Evolutionary conservation across 106 monocot genomes (phyloP).

Genomic region (Gastrodia elata): DNA sequence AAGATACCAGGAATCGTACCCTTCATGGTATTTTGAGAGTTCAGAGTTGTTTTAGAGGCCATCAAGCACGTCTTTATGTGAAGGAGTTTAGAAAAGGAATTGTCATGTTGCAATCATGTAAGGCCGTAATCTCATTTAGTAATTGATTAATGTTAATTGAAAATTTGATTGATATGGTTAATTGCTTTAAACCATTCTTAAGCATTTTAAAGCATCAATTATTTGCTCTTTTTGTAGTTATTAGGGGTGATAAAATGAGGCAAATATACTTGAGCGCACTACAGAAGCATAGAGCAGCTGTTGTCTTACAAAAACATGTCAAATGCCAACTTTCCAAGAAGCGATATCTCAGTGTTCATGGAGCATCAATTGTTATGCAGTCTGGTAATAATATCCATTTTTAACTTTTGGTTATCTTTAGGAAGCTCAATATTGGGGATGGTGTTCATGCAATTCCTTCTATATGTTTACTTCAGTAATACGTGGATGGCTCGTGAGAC

Average conservation of each 20-base stretch:
- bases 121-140: not conserved
- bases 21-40: slow-evolving; percentile 90
- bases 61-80: slow-evolving; percentile 64
- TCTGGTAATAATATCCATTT: slow-evolving; percentile 42
- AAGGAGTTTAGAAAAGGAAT: slow-evolving; percentile 47
- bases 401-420: not conserved
- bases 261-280: slow-evolving; percentile 25
- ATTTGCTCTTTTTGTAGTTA: slow-evolving; percentile 30
- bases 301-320: slow-evolving; percentile 49
- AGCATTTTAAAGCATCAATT: not conserved
- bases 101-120: slow-evolving; percentile 87
- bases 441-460: not conserved
- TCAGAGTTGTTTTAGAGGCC: slow-evolving; percentile 86
- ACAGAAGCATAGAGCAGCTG: slow-evolving; percentile 51
- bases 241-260: slow-evolving; percentile 59
- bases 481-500: slow-evolving; percentile 80
- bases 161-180: no score
- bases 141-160: no score
- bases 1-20: slow-evolving; percentile 92
- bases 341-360: slow-evolving; percentile 32
- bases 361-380: slow-evolving; percentile 67
- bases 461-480: slow-evolving; percentile 33
- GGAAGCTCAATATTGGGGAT: not conserved
- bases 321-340: slow-evolving; percentile 37
- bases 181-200: not conserved